phyloP scores from a whole-genome alignment of 2,329 filamentous ascomycete species.

The Aspergillus eucalypticola region DNA sequence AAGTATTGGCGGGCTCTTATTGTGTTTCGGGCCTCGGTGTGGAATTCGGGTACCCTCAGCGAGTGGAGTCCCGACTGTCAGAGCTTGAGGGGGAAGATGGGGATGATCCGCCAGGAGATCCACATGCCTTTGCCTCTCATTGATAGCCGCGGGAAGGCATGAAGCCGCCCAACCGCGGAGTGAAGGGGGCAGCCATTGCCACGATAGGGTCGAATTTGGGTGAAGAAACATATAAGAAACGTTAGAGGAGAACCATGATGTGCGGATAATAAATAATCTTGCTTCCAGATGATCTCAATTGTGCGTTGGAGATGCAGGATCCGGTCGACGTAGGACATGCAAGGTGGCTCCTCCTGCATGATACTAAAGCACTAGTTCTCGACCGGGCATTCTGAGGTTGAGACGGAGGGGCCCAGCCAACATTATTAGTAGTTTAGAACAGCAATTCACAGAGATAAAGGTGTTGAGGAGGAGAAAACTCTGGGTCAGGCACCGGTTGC shows the following conservation, averaged over 20 bases:
- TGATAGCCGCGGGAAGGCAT: conserved; percentile 12
- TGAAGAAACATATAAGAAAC: no score
- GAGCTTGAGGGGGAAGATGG: background rate
- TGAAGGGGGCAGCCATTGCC: background rate
- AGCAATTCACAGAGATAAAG: background rate
- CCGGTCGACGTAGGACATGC: background rate
- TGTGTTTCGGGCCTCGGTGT: background rate
- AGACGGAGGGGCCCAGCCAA: background rate
- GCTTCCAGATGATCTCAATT: no score
- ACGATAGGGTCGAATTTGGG: background rate
- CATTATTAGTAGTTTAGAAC: background rate
- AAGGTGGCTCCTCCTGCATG: conserved; percentile 1
- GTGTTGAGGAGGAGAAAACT: background rate
- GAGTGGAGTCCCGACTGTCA: background rate
- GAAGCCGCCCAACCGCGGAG: conserved; percentile 16
- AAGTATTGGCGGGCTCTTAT: background rate
- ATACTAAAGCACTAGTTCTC: conserved; percentile 1
- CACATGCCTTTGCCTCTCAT: background rate
- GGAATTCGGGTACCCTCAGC: background rate
- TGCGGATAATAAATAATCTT: no score
- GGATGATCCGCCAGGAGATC: conserved; percentile 8
- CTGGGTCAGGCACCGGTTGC: background rate
- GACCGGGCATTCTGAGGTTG: background rate
- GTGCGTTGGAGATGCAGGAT: background rate
- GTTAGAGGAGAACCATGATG: no score